phyloP scores from a whole-genome alignment of 1,139 yeast genomes.

The Pichia sp. region DNA sequence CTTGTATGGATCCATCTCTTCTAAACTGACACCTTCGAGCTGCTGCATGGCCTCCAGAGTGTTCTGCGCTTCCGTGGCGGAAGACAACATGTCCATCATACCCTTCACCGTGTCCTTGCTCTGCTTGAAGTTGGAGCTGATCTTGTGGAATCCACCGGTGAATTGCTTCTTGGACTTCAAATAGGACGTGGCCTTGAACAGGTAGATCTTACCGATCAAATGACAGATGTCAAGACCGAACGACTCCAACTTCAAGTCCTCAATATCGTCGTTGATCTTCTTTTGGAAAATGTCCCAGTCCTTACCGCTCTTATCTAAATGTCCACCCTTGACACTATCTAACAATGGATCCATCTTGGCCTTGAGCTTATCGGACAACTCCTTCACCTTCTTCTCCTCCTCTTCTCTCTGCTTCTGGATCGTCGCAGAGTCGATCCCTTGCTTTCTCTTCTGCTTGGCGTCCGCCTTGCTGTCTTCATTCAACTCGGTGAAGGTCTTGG shows the following conservation, averaged over 20 bases:
- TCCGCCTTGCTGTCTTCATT: conserved; percentile 19
- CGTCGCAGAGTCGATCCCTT: conserved; percentile 45
- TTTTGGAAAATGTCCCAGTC: conserved; percentile 37
- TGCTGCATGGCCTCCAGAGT: conserved; percentile 82
- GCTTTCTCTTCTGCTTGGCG: conserved; percentile 44
- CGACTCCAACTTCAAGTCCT: conserved; percentile 86
- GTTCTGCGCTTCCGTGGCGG: conserved; percentile 88
- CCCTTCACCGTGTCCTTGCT: conserved; percentile 86
- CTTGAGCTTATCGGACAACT: conserved; percentile 47
- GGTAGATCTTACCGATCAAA: conserved; percentile 72
- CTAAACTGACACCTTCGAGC: conserved; percentile 53
- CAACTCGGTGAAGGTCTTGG: conserved; percentile 14
- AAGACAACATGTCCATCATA: conserved; percentile 78
- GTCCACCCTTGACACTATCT: conserved; percentile 34
- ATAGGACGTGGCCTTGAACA: conserved; percentile 58
- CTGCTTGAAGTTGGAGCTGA: conserved; percentile 81
- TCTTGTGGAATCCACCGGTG: conserved; percentile 69
- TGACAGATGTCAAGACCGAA: conserved; percentile 91
- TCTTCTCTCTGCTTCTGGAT: conserved; percentile 57
- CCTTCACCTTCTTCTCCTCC: conserved; percentile 53
- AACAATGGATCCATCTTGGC: conserved; percentile 41
- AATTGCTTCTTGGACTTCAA: conserved; percentile 76
- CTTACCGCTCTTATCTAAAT: conserved; percentile 24
- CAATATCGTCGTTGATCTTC: conserved; percentile 57
- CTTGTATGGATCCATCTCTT: conserved; percentile 46